Evolutionary conservation across 2,329 filamentous ascomycete species (phyloP).

Genomic region (Alternaria ventricosa): DNA sequence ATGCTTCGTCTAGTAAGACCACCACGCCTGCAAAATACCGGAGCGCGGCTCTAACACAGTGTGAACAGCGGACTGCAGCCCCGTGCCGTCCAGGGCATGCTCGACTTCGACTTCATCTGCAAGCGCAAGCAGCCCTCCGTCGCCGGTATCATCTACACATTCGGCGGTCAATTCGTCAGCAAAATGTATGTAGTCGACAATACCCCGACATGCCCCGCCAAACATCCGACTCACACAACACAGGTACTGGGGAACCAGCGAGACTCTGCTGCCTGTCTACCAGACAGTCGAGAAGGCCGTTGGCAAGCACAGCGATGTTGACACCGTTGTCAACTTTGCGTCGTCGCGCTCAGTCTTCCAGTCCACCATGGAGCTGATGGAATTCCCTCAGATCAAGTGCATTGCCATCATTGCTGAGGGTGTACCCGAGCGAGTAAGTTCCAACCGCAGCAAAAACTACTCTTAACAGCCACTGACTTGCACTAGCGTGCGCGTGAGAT

Average conservation of each 20-base stretch:
- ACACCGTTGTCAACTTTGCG: constrained; percentile 99
- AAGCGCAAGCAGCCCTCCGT: constrained; percentile 96
- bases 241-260: constrained; percentile 98
- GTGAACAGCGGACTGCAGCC: constrained; percentile 83
- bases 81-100: constrained; percentile 69
- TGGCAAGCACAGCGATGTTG: constrained; percentile 94
- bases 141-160: constrained; percentile 99
- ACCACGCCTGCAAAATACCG: constrained; percentile 7
- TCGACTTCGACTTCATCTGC: constrained; percentile 99
- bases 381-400: constrained; percentile 94
- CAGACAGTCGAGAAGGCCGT: constrained; percentile 92
- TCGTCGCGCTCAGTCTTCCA: constrained; percentile 98
- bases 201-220: constrained; percentile 1
- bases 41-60: constrained; percentile 26
- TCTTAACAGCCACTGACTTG: constrained; percentile 15
- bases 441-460: neutral
- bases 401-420: constrained; percentile 99
- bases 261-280: constrained; percentile 98
- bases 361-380: constrained; percentile 98
- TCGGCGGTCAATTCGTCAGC: constrained; percentile 99
- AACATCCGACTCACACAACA: constrained; percentile 20
- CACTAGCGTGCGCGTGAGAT: constrained; percentile 92
- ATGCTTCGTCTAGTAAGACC: constrained; percentile 92
- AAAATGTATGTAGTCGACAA: constrained; percentile 75
- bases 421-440: constrained; percentile 92